Percentiles rank a stretch among this genome's conserved stretches.
Evolutionary conservation across 495 filamentous ascomycete genomes (phyloP).

Genomic region (Friedmanniomyces simplex): DNA sequence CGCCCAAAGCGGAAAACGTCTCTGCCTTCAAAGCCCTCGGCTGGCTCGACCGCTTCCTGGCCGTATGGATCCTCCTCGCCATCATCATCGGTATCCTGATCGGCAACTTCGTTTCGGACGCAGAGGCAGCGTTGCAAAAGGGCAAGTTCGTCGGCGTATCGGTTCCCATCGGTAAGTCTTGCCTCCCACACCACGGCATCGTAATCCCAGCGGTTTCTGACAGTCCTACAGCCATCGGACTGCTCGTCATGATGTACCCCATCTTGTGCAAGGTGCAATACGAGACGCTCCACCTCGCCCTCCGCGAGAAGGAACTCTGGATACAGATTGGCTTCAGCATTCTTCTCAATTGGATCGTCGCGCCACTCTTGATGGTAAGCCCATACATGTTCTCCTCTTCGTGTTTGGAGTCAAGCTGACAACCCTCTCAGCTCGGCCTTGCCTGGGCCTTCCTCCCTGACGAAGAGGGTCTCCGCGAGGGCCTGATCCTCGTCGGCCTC

Average conservation of each 20-base stretch:
- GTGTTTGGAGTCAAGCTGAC: slow-evolving; percentile 41
- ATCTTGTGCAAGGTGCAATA: slow-evolving; percentile 79
- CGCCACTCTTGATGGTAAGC: slow-evolving; percentile 64
- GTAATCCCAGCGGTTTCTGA: not conserved
- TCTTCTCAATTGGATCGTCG: slow-evolving; percentile 72
- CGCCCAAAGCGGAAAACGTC: slow-evolving; percentile 4
- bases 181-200: slow-evolving; percentile 21
- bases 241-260: slow-evolving; percentile 90
- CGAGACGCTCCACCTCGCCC: slow-evolving; percentile 61
- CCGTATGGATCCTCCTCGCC: slow-evolving; percentile 74
- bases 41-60: slow-evolving; percentile 62
- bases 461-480: slow-evolving; percentile 53
- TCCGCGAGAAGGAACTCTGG: slow-evolving; percentile 55
- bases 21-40: slow-evolving; percentile 46
- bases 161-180: slow-evolving; percentile 55
- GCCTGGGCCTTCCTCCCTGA: slow-evolving; percentile 79
- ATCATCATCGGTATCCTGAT: slow-evolving; percentile 67
- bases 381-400: not conserved
- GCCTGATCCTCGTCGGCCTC: slow-evolving; percentile 67
- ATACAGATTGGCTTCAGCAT: slow-evolving; percentile 68
- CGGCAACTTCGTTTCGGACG: slow-evolving; percentile 60
- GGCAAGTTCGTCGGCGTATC: slow-evolving; percentile 64
- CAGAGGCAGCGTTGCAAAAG: slow-evolving; percentile 49
- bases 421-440: slow-evolving; percentile 46
- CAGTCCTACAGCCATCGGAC: slow-evolving; percentile 45